Base-by-base conservation (phyloP, 306 rosid species). In the Trifolium subterraneum region DNA sequence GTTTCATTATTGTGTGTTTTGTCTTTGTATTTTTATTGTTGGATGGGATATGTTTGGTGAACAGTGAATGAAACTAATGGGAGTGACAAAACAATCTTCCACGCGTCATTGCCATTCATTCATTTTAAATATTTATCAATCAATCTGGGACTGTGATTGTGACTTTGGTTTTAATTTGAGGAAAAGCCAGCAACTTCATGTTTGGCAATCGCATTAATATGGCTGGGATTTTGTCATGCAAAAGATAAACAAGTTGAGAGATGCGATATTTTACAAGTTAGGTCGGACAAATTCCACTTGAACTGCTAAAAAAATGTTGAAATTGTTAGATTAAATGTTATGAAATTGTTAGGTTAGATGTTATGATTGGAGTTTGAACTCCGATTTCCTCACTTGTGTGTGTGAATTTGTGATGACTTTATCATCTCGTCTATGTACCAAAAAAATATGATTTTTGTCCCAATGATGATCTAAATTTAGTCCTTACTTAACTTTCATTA, bases 41-140 rank as follows among this genome's bases (percentile, higher is more conserved):
- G 84, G 84, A 80, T 80, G 84, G 68, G 77, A 74, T 75, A 62
- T 74, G 80, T 50, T 74, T 16, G 58, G 35, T 38, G 65, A 36
- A 58, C 5, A 59, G 56, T 12, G 47, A 22, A 27, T 68, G 76
- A 80, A 72, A 69, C 71, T 59, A 79, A 67, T 67, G 44, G 19
- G 31, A 15, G 61, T 69, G 77, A 74, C 84, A 74, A 68, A 68
- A 80, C 68, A 80, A 74, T 80, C 36, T 73, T 68, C 79, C 71
- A 73, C 83, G 25, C 74, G 55, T 72, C 56, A 79, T 79, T 74
- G 76, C 80, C 76, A 74, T 64, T 79, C 12, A 56, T 71, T 74
- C 52, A 22, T 72, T 79, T 62, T 14, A 59, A 47, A 41, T 44
- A 8, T 41, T 9, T 42, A 11, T 18, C 7, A 44, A 56, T 67